Evolutionary conservation across 805 yeast species (phyloP), one percentile per base, ranked within the genome.

Genomic region (Saturnispora mendoncae): DNA sequence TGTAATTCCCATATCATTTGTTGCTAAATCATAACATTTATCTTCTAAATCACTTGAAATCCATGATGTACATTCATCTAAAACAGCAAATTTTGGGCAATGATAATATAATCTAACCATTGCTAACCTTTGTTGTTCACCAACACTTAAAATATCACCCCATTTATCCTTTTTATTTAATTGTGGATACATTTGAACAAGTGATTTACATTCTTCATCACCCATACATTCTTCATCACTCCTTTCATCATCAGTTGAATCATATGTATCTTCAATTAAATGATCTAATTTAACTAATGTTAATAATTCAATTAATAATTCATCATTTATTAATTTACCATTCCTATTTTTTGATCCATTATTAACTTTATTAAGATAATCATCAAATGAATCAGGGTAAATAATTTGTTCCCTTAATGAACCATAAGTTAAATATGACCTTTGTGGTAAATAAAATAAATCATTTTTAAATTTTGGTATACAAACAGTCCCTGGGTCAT

Each of bases 41-140:
- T 82, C 85, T 57, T 88, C 97, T 76, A 87, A 80, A 46, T 82
- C 84, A 9, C 92, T 84, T 0, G 96, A 80, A 2, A 88, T 94
- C 1, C 95, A 90, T 3, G 95, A 85, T 1, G 97, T 88, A 61
- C 96, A 88, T 65, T 88, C 97, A 63, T 88, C 97, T 49, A 88
- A 67, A 20, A 88, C 95, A 0, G 97, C 97, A 68, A 87, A 88
- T 59, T 78, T 82, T 2, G 97, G 97, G 53, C 73, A 72, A 60
- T 88, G 96, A 57, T 87, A 88, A 56, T 84, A 88, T 61, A 88
- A 69, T 53, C 97, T 72, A 2, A 94, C 95, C 83, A 90, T 80
- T 12, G 96, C 96, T 48, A 88, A 69, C 51, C 95, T 68, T 59
- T 88, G 97, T 60, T 88, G 96, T 19, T 88, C 94, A 21, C 97